phyloP scores from a whole-genome alignment of 768 basidiomycete genomes.

The Mrakia blollopis region DNA sequence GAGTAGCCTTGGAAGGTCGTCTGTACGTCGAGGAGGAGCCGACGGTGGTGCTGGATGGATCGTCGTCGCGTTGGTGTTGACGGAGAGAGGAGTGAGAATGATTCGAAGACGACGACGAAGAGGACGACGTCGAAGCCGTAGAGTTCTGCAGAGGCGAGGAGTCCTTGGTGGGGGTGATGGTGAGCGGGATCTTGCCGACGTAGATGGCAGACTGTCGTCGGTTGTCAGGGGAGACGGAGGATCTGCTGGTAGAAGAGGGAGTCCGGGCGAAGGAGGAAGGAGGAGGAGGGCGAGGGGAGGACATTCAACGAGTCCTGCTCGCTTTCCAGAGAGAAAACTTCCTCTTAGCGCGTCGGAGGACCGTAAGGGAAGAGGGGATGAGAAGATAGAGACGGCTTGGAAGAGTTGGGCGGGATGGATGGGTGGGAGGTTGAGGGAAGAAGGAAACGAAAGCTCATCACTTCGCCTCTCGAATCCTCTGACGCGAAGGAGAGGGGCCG shows the following conservation, averaged over 20 bases:
- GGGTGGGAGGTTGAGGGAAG: too few species aligned
- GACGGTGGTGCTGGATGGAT: not conserved
- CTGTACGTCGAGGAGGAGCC: not conserved
- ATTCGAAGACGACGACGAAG: not conserved
- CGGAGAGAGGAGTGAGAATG: not conserved
- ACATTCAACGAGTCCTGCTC: too few species aligned
- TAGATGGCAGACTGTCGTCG: conserved; percentile 1
- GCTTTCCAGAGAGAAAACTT: too few species aligned
- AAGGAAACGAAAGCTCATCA: too few species aligned
- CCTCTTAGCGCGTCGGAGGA: too few species aligned
- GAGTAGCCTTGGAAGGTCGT: not conserved
- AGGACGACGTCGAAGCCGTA: not conserved
- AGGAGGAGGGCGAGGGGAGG: not conserved
- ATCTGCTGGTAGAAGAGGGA: not conserved
- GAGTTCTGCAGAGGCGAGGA: not conserved
- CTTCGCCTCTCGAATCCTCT: too few species aligned
- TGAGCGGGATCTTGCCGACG: not conserved
- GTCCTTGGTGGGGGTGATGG: not conserved
- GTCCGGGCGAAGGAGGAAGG: not conserved
- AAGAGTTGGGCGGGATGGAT: too few species aligned
- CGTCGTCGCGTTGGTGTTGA: not conserved
- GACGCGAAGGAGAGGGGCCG: too few species aligned
- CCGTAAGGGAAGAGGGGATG: too few species aligned
- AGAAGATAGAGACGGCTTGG: too few species aligned
- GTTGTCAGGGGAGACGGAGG: not conserved